A percentile compares a stretch with the other conserved stretches of the same genome.
Evolutionary conservation across 225 moss, liverwort and hornwort species (phyloP).

Genomic region (Straminergon stramineum): DNA sequence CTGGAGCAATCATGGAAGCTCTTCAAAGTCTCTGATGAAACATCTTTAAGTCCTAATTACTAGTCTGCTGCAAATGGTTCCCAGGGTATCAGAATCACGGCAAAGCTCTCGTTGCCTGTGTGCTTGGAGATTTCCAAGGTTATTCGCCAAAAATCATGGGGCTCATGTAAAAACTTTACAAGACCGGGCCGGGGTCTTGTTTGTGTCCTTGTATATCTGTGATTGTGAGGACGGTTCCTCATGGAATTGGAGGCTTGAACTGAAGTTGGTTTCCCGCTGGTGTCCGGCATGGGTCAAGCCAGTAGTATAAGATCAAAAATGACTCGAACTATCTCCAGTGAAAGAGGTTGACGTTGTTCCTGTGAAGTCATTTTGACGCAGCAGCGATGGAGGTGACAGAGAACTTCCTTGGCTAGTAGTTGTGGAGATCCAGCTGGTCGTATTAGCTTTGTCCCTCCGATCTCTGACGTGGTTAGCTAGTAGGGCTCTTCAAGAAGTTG

Average conservation of each 20-base stretch:
- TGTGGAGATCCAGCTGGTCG: neutral
- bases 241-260: neutral
- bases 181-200: neutral
- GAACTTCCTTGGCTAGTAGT: neutral
- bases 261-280: neutral
- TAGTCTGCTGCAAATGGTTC: neutral
- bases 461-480: neutral
- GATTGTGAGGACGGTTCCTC: neutral
- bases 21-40: neutral
- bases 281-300: neutral
- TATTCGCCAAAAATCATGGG: neutral
- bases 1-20: neutral
- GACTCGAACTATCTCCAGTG: neutral
- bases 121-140: neutral
- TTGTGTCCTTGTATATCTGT: neutral
- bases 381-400: neutral
- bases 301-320: neutral
- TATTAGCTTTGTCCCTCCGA: neutral
- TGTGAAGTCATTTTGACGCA: neutral
- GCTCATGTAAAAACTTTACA: neutral
- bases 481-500: conserved; percentile 8
- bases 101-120: neutral
- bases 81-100: neutral
- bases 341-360: neutral
- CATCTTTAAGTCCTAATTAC: neutral